Base-by-base conservation (phyloP, 345 rosid genomes). In the Eucalyptus curtisii region DNA sequence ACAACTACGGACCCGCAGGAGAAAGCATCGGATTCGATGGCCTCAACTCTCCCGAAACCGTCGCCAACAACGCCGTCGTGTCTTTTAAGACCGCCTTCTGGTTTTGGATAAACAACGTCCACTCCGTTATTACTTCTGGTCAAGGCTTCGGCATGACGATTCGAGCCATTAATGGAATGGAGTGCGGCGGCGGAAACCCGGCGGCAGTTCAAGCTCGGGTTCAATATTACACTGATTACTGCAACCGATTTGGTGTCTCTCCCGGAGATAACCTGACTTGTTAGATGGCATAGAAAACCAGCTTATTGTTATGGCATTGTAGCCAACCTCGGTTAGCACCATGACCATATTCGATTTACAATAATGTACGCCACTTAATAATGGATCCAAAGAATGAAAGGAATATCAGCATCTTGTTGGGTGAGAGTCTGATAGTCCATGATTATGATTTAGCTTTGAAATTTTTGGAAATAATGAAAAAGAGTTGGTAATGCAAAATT, bases 1-100 rank as follows among this genome's bases (percentile, higher is more conserved):
- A 88, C 85, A 95, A 94, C 88, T 95, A 94, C 82, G 94, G 96
- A 14, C 52, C 92, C 1, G 93, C 94, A 19, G 96, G 96, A 7
- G 49, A 88, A 12, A 89, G 81, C 90, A 88, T 95, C 6, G 47
- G 76, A 24, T 91, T 95, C 12, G 86, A 92, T 42, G 93, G 92
- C 12, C 82, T 94, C 47, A n/a, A n/a, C n/a, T n/a, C n/a, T n/a
- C n/a, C n/a, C n/a, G n/a, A n/a, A n/a, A n/a, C n/a, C n/a, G n/a
- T n/a, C n/a, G n/a, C n/a, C n/a, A n/a, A n/a, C n/a, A n/a, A n/a
- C n/a, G n/a, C n/a, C n/a, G n/a, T n/a, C n/a, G n/a, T n/a, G n/a
- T n/a, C n/a, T n/a, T n/a, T n/a, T n/a, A n/a, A n/a, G n/a, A n/a
- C n/a, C n/a, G n/a, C n/a, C n/a, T n/a, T n/a, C n/a, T n/a, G n/a